phyloP scores from a whole-genome alignment of 371 early-diverging fungal species.

The Rhizopus sp. region DNA sequence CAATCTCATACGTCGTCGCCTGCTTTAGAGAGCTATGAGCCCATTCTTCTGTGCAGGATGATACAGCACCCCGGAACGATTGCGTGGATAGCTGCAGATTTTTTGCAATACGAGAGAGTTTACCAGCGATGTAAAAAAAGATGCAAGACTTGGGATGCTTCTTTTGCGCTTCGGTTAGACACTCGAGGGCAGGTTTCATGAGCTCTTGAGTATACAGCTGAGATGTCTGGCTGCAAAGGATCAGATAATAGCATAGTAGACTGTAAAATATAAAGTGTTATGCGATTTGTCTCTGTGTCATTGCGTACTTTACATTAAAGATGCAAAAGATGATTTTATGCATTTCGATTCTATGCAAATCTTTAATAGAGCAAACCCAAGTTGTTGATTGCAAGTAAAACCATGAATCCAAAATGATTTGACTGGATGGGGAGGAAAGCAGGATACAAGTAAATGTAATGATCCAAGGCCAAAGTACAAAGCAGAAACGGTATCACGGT shows the following conservation, averaged over 20 bases:
- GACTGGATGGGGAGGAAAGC: conserved; percentile 48
- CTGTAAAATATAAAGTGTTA: conserved; percentile 5
- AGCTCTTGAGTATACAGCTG: conserved; percentile 24
- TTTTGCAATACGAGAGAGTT: conserved; percentile 38
- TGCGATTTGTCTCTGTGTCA: too few relatives aligned
- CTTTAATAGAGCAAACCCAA: conserved; percentile 57
- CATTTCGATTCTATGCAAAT: conserved; percentile 49
- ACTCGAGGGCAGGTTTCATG: conserved; percentile 42
- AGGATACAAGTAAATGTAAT: conserved; percentile 52
- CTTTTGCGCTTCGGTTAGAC: conserved; percentile 42
- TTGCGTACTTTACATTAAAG: conserved; percentile 43
- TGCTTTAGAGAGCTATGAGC: conserved; percentile 23
- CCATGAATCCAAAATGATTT: conserved; percentile 45
- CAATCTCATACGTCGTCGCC: conserved; percentile 46
- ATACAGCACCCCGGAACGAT: conserved; percentile 24
- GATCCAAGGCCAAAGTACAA: conserved; percentile 51
- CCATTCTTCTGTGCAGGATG: conserved; percentile 30
- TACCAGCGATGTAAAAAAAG: conserved; percentile 52
- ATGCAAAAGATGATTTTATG: conserved; percentile 51
- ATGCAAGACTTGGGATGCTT: conserved; percentile 50
- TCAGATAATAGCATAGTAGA: conserved; percentile 27
- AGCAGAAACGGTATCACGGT: conserved; percentile 38
- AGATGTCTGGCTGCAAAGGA: conserved; percentile 23
- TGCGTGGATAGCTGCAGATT: conserved; percentile 30
- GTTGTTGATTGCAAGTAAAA: conserved; percentile 50